Percentiles rank a stretch among this genome's conserved stretches.
These are phyloP conservation scores for Antarctomyces pellizariae DNA, from an alignment of 495 filamentous ascomycete genomes.

Conservation along the genomic window DNA sequence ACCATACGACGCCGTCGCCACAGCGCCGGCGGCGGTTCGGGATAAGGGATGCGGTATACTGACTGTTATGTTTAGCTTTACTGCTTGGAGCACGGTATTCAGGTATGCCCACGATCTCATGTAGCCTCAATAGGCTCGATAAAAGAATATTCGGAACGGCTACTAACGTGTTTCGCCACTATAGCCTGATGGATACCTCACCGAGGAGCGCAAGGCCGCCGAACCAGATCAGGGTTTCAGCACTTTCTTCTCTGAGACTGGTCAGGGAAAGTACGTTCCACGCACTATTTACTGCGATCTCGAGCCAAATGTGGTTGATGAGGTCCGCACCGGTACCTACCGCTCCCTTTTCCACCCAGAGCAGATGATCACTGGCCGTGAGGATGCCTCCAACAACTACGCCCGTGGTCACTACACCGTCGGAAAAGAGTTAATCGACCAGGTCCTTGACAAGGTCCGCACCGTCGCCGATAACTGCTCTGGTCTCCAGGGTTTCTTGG, in stretches of 20 bases:
- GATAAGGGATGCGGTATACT: slow-evolving; percentile 2
- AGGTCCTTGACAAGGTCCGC: slow-evolving; percentile 88
- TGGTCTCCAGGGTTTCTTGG: slow-evolving; percentile 92
- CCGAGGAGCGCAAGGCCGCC: slow-evolving; percentile 82
- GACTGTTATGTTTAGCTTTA: slow-evolving; percentile 47
- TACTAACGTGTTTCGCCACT: slow-evolving; percentile 18
- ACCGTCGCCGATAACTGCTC: slow-evolving; percentile 91
- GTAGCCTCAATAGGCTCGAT: neutral
- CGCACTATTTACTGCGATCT: slow-evolving; percentile 99
- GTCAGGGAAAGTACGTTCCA: slow-evolving; percentile 96
- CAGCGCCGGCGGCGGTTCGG: neutral
- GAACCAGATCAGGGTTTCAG: slow-evolving; percentile 95
- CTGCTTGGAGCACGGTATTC: slow-evolving; percentile 98
- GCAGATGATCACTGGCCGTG: slow-evolving; percentile 97
- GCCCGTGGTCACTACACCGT: slow-evolving; percentile 97
- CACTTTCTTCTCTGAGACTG: slow-evolving; percentile 99
- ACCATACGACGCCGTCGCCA: slow-evolving; percentile 2
- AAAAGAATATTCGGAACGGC: neutral
- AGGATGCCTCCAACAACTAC: slow-evolving; percentile 99
- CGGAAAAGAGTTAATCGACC: slow-evolving; percentile 94
- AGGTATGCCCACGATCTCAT: slow-evolving; percentile 35
- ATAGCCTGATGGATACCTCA: slow-evolving; percentile 95
- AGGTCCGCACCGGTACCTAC: slow-evolving; percentile 95
- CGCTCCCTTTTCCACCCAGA: slow-evolving; percentile 93
- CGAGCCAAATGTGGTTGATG: slow-evolving; percentile 98